A percentile compares a stretch with the other conserved stretches of the same genome.
Conservation (phyloP, 331 rosid genomes). For the Malus hybrid region DNA sequence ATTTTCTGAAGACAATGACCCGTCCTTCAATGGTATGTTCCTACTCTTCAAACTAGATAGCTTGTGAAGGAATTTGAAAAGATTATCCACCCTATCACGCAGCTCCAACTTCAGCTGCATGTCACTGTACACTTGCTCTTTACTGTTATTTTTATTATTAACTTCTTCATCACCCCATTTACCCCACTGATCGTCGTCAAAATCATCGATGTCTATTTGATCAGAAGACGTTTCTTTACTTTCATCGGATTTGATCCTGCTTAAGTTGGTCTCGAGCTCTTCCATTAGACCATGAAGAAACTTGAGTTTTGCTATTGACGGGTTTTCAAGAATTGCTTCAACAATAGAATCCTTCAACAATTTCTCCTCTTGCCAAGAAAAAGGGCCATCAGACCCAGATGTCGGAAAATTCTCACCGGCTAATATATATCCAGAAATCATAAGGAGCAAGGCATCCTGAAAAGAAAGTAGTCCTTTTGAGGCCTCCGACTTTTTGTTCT, state of each 20-base stretch:
- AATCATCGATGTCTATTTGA: slow-evolving; percentile 47
- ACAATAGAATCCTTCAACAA: slow-evolving; percentile 75
- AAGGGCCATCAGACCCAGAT: slow-evolving; percentile 82
- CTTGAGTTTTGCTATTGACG: slow-evolving; percentile 55
- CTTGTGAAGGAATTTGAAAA: slow-evolving; percentile 83
- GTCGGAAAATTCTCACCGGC: slow-evolving; percentile 95
- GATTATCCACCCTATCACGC: slow-evolving; percentile 80
- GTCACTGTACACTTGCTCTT: slow-evolving; percentile 50
- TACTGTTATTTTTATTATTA: slow-evolving; percentile 35
- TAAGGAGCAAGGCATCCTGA: slow-evolving; percentile 75
- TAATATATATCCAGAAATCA: slow-evolving; percentile 72
- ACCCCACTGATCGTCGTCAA: slow-evolving; percentile 90
- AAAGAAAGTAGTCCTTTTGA: slow-evolving; percentile 61
- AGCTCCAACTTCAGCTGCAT: slow-evolving; percentile 91
- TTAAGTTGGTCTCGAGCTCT: slow-evolving; percentile 66
- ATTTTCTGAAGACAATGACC: slow-evolving; percentile 40
- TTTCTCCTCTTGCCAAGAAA: slow-evolving; percentile 97
- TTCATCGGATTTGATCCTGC: slow-evolving; percentile 46
- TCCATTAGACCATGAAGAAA: slow-evolving; percentile 74
- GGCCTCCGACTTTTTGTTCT: slow-evolving; percentile 38
- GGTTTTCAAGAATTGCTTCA: slow-evolving; percentile 81
- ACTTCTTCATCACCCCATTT: slow-evolving; percentile 91
- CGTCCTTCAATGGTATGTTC: slow-evolving; percentile 56
- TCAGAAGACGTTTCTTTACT: slow-evolving; percentile 29
- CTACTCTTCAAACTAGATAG: slow-evolving; percentile 54